These are phyloP conservation scores for Epipyxis sp. DNA, from an alignment of 108 stramenopile species.

Conservation along the genomic window DNA sequence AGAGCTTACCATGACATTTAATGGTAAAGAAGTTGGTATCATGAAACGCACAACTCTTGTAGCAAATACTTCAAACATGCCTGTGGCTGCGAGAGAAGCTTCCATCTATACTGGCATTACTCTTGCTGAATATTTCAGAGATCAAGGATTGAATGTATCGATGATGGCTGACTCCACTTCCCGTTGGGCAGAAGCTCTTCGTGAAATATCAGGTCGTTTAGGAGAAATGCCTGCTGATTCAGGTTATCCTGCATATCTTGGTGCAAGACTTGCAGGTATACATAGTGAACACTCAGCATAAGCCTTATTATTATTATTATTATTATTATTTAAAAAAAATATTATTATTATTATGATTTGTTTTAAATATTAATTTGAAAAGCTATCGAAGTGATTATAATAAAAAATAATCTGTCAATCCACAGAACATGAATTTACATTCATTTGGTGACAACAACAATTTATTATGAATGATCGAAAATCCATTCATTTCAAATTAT, in stretches of 20 bases:
- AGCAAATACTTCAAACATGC: constrained; percentile 99
- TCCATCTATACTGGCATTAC: constrained; percentile 99
- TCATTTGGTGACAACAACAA: too few species aligned
- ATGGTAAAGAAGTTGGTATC: constrained; percentile 91
- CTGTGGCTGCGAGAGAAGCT: constrained; percentile 99
- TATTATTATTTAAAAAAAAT: too few species aligned
- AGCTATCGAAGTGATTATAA: too few species aligned
- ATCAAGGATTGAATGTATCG: constrained; percentile 98
- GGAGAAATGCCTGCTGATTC: constrained; percentile 94
- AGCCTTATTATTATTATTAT: too few species aligned
- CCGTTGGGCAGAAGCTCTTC: constrained; percentile 99
- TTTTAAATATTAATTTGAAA: too few species aligned
- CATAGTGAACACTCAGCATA: too few species aligned
- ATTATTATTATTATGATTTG: too few species aligned
- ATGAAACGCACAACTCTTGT: constrained; percentile 99
- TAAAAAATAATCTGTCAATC: too few species aligned
- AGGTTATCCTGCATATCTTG: constrained; percentile 96
- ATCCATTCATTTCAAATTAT: too few species aligned
- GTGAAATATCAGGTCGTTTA: constrained; percentile 99
- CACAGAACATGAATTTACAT: too few species aligned
- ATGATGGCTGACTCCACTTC: constrained; percentile 99
- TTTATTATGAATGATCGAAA: too few species aligned
- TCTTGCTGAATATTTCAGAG: constrained; percentile 90
- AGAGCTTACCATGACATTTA: constrained; percentile 89
- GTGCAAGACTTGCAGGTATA: constrained; percentile 97